Percentiles rank a stretch among this genome's conserved stretches.
Evolutionary conservation across 1,284 basidiomycete genomes (phyloP).

Genomic region (Fomitopsis palustris): DNA sequence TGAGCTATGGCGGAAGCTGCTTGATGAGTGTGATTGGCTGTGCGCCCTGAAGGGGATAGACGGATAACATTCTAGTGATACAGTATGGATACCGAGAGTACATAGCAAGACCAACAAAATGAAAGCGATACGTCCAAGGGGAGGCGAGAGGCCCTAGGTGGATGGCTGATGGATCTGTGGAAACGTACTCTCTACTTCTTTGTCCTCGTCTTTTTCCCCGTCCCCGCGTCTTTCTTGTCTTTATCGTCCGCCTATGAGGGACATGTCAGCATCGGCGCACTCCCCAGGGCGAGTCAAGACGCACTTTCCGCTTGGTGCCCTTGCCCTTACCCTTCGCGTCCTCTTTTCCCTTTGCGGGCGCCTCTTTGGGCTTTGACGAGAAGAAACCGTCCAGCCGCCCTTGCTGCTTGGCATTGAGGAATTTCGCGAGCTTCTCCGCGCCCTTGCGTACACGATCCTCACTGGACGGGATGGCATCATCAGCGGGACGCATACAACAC

Average conservation of each 20-base stretch:
- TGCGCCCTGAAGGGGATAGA: neutral
- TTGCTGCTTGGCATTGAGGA: conserved; percentile 90
- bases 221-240: conserved; percentile 28
- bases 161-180: neutral
- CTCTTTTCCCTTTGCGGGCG: conserved; percentile 40
- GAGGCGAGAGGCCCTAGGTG: neutral
- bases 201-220: conserved; percentile 46
- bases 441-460: conserved; percentile 97
- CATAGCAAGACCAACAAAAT: neutral
- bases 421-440: conserved; percentile 89
- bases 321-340: conserved; percentile 37
- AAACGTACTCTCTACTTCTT: conserved; percentile 30
- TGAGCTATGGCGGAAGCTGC: neutral
- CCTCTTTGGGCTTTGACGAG: conserved; percentile 57
- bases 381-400: conserved; percentile 97
- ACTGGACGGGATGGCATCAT: conserved; percentile 37
- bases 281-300: neutral
- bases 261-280: neutral
- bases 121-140: neutral
- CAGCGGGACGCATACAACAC: neutral
- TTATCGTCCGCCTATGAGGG: conserved; percentile 16
- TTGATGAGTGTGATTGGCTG: neutral
- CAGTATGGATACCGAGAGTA: conserved; percentile 2
- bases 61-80: neutral
- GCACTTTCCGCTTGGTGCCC: conserved; percentile 69